Conservation (phyloP, 176 grass and related monocot genomes). For the Musa itinerans region DNA sequence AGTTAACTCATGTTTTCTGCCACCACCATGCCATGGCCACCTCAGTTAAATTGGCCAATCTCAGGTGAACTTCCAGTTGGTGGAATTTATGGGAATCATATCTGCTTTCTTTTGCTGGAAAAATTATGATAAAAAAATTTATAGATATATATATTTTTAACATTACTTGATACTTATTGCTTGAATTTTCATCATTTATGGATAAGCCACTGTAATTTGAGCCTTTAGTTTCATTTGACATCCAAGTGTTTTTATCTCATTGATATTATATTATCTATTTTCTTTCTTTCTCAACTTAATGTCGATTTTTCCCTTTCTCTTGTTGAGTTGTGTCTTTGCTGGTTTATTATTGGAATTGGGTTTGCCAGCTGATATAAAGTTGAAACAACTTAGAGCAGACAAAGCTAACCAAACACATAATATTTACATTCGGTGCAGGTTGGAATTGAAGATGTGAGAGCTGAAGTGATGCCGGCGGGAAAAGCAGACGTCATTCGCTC, state of each 20-base stretch:
- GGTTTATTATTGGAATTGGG: neutral
- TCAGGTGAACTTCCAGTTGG: no score
- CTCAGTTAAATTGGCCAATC: no score
- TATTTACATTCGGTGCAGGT: neutral
- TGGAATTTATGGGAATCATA: neutral
- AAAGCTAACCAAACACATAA: neutral
- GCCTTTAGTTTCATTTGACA: neutral
- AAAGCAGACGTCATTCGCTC: slow-evolving; percentile 46
- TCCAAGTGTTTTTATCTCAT: neutral
- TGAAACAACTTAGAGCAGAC: neutral
- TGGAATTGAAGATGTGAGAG: slow-evolving; percentile 63
- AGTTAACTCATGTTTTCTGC: no score
- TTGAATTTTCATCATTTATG: neutral
- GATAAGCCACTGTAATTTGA: neutral
- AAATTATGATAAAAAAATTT: neutral
- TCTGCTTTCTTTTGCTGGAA: neutral
- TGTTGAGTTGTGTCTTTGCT: neutral
- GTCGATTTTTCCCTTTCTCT: neutral
- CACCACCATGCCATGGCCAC: no score
- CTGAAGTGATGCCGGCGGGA: slow-evolving; percentile 55
- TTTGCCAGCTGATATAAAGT: neutral
- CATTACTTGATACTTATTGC: neutral
- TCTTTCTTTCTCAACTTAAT: neutral
- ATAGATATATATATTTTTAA: neutral
- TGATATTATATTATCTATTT: no score